Evolutionary conservation across 805 yeast species (phyloP).

Genomic region (Saccharomycopsis microspora): DNA sequence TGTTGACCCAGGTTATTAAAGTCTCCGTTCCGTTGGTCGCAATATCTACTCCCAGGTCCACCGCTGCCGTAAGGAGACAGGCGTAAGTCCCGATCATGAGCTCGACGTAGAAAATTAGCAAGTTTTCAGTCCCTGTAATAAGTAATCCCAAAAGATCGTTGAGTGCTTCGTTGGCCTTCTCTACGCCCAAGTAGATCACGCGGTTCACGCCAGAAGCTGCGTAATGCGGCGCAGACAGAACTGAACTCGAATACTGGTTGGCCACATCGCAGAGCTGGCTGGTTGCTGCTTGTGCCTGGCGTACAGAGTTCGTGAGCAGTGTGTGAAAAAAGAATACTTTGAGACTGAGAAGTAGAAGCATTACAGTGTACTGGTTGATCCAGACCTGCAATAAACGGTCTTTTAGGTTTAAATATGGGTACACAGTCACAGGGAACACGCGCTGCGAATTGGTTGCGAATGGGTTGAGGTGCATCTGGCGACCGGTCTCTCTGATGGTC

Average conservation of each 20-base stretch:
- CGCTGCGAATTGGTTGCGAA: too few species aligned
- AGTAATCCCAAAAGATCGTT: constrained; percentile 32
- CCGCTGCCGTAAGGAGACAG: constrained; percentile 65
- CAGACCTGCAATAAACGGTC: constrained; percentile 55
- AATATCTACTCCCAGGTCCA: constrained; percentile 59
- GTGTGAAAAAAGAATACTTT: constrained; percentile 49
- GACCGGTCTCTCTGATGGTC: too few species aligned
- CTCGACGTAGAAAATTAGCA: constrained; percentile 57
- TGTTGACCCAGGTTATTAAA: constrained; percentile 49
- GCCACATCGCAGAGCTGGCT: constrained; percentile 34
- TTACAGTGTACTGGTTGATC: constrained; percentile 53
- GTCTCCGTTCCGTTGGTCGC: constrained; percentile 66
- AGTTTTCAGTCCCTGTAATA: constrained; percentile 44
- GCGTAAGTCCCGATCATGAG: constrained; percentile 77
- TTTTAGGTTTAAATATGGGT: constrained; percentile 31
- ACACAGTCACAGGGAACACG: neutral
- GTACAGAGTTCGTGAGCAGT: constrained; percentile 33
- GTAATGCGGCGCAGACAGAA: constrained; percentile 43
- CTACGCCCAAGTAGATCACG: constrained; percentile 35
- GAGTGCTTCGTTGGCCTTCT: constrained; percentile 36
- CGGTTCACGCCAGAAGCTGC: constrained; percentile 43
- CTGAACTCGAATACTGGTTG: constrained; percentile 26
- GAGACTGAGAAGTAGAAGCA: constrained; percentile 41
- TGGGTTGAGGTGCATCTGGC: too few species aligned
- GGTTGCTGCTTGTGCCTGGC: constrained; percentile 28